Evolutionary conservation across 768 basidiomycete genomes (phyloP), one percentile per base, ranked within the genome.

Genomic region (Dictyophora rubrovolvata): DNA sequence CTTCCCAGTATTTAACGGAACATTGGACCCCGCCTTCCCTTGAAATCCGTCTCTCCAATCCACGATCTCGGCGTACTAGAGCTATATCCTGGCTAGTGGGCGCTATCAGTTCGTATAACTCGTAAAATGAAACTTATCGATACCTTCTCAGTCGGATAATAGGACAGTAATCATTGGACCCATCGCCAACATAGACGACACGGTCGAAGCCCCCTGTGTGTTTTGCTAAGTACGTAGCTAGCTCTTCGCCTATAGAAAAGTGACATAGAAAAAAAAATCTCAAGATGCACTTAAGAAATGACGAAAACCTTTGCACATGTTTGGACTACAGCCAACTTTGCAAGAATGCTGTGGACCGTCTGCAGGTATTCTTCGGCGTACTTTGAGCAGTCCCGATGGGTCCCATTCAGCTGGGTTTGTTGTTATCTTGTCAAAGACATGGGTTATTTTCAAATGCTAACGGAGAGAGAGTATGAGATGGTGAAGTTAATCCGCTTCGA

Each of bases 121-220:
- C 14, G 23, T 16, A 21, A 1, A 48, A 53, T 46, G 34, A 53
- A 58, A 36, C 37, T 10, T 17, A 5, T 35, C 46, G 10, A 20
- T 60, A 89, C 87, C 79, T 79, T 72, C 87, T 76, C 55, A 98
- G 75, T 54, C 86, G 83, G 49, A 97, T 74, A 56, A 92, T 78
- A 3, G 95, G 93, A 69, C 96, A 99, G 69, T 93, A 95, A 70
- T 99, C 96, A 70, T 98, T 98, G 16, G 79, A 77, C 1, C 96
- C 96, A 65, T 99, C 96, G 16, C 96, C 96, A 61, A 98, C 78
- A 69, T 96, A 99, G 48, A 89, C 77, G 64, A 96, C 76, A 37
- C 87, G 82, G 61, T 93, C 88, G 66, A 78, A 97, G 1, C 73
- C 68, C 16, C 79, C 74, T 10, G 77, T 75, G 60, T 86, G 75